Evolutionary conservation across 2,329 filamentous ascomycete genomes (phyloP), one percentile per base, ranked within the genome.

Genomic region (Geosmithia morbida): DNA sequence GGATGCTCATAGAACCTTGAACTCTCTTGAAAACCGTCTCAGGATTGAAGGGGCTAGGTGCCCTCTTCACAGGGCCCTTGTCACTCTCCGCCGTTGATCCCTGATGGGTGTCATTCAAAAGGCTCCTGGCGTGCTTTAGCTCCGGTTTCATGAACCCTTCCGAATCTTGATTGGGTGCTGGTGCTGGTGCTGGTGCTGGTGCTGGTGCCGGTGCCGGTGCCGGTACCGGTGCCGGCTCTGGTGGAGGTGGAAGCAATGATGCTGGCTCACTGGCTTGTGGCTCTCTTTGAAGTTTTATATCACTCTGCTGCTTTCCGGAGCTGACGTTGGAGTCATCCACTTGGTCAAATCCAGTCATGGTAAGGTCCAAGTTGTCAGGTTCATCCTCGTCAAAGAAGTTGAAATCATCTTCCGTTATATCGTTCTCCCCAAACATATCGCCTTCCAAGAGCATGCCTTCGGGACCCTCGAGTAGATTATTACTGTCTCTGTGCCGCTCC

Each of bases 321-420:
- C 43, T 46, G 33, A 11, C 18, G 30, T 41, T 16, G 33, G 16
- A 17, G 30, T 41, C 18, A 16, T 16, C 20, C 48, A 53, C 47
- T 41, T 54, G 18, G 26, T 52, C 46, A 6, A 42, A 37, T 26
- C 47, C 46, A 10, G 30, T 22, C 26, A 47, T 49, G 42, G 19
- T 22, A n/a, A 49, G 40, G 37, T 49, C 48, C 18, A 45, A 13
- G 2, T 44, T 43, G 2, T 41, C 47, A 7, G 44, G 45, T 6
- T 45, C 39, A 51, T 83, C 22, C 8, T 26, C 80, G 55, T 90
- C 85, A 54, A 90, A 90, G 61, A 89, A 90, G 58, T 77, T 86
- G 59, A 90, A 90, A 57, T 92, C 86, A 6, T 79, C 85, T 54
- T 92, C 86, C 1, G 83, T 88, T n/a, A 90, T 72, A 53, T 80